These are phyloP conservation scores for Tylopilus sp. DNA, from an alignment of 768 basidiomycete species.

Conservation along the genomic window DNA sequence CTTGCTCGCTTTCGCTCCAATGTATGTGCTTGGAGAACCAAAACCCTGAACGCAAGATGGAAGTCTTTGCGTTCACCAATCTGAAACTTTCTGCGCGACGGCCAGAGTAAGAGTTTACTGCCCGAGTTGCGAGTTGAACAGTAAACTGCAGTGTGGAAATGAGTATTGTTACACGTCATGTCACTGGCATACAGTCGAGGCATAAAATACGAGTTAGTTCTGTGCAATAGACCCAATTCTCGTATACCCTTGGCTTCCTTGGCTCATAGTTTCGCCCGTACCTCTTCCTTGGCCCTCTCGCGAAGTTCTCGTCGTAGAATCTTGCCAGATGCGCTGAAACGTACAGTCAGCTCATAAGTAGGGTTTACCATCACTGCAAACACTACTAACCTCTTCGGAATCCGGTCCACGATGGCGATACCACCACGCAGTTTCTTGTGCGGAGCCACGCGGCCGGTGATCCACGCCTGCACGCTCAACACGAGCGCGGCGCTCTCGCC, in stretches of 20 bases:
- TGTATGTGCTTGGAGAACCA: too few relatives aligned
- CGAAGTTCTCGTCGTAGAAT: slow-evolving; percentile 79
- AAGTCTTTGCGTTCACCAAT: too few relatives aligned
- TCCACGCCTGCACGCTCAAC: slow-evolving; percentile 60
- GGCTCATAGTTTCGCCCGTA: slow-evolving; percentile 12
- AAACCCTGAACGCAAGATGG: too few relatives aligned
- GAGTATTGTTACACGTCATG: too few relatives aligned
- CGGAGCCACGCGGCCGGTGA: slow-evolving; percentile 59
- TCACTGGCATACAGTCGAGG: too few relatives aligned
- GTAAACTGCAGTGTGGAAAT: too few relatives aligned
- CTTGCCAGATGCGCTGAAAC: slow-evolving; percentile 74
- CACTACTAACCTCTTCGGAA: slow-evolving; percentile 29
- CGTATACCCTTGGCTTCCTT: background rate
- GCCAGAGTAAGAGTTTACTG: too few relatives aligned
- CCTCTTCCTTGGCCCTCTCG: slow-evolving; percentile 59
- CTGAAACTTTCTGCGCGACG: too few relatives aligned
- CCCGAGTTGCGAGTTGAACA: too few relatives aligned
- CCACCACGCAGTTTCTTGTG: slow-evolving; percentile 82
- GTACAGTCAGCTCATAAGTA: background rate
- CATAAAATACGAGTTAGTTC: background rate
- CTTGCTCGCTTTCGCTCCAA: too few relatives aligned
- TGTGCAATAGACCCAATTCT: background rate
- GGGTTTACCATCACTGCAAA: background rate
- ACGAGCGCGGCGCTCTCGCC: slow-evolving; percentile 34
- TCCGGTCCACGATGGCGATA: slow-evolving; percentile 53